These are phyloP conservation scores for Termitomyces sp. DNA, from an alignment of 768 basidiomycete genomes.

Conservation along the genomic window DNA sequence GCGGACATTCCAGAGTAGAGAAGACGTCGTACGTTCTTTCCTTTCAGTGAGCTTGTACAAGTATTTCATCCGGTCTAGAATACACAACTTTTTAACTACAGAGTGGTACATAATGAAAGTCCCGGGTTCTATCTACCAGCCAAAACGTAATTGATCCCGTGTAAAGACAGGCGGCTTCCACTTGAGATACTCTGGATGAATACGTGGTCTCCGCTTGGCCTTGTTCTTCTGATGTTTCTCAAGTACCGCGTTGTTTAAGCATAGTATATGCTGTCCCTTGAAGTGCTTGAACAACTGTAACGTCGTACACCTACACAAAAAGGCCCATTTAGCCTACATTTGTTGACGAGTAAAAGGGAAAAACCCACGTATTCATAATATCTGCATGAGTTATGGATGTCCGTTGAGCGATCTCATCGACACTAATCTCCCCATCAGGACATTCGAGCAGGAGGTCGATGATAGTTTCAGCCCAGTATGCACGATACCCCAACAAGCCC, in stretches of 20 bases:
- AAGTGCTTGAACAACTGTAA: constrained; percentile 93
- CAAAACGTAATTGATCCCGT: constrained; percentile 82
- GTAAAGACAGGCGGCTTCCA: constrained; percentile 98
- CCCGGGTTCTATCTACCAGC: constrained; percentile 33
- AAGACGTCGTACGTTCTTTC: not conserved
- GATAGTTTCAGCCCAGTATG: constrained; percentile 97
- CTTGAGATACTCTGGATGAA: constrained; percentile 71
- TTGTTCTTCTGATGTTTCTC: constrained; percentile 86
- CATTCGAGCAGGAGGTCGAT: constrained; percentile 79
- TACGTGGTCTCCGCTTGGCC: constrained; percentile 72
- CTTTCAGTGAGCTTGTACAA: not conserved
- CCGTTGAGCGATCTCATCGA: constrained; percentile 96
- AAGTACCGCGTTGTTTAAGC: constrained; percentile 83
- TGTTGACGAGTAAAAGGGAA: not conserved
- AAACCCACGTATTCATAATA: constrained; percentile 94
- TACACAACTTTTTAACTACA: constrained; percentile 11
- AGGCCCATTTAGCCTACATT: not conserved
- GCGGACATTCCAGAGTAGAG: not conserved
- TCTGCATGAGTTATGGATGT: constrained; percentile 94
- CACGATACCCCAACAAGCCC: constrained; percentile 87
- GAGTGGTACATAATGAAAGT: constrained; percentile 10
- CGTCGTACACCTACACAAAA: constrained; percentile 76
- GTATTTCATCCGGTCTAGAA: constrained; percentile 2
- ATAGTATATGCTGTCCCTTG: constrained; percentile 92
- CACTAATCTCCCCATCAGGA: constrained; percentile 76